These are phyloP conservation scores for Crotalaria pallida DNA, from an alignment of 306 rosid species.

Conservation along the genomic window DNA sequence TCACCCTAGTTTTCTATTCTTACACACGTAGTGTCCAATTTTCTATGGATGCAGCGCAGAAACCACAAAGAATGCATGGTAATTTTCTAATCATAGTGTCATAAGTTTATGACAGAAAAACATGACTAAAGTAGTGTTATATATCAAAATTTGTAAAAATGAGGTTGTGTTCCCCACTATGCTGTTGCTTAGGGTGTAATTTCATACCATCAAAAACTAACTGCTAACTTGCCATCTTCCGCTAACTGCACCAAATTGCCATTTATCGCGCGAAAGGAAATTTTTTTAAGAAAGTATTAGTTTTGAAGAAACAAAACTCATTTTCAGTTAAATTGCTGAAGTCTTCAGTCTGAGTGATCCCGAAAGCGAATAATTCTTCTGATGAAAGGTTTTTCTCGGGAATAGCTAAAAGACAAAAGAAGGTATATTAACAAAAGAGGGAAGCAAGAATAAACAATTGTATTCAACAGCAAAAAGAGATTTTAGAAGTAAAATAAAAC, in stretches of 20 bases:
- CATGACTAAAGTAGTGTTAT: not conserved
- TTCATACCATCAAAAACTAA: not conserved
- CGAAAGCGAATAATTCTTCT: slow-evolving; percentile 56
- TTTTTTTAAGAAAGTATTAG: not conserved
- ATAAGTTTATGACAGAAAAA: slow-evolving; percentile 4
- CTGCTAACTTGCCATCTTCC: not conserved
- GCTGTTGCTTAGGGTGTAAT: not conserved
- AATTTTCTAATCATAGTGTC: not conserved
- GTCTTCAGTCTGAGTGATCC: slow-evolving; percentile 62
- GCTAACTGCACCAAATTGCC: not conserved
- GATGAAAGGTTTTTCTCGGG: slow-evolving; percentile 66
- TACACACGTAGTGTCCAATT: not conserved
- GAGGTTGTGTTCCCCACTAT: not conserved
- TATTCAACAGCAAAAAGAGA: not conserved
- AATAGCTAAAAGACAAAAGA: slow-evolving; percentile 39
- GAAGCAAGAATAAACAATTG: slow-evolving; percentile 5
- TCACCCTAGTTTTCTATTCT: not conserved
- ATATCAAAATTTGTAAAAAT: slow-evolving; percentile 12
- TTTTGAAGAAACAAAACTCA: slow-evolving; percentile 17
- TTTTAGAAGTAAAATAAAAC: not conserved
- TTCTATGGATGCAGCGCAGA: not conserved
- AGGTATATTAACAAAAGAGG: not conserved
- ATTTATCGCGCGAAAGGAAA: slow-evolving; percentile 10
- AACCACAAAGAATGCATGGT: not conserved
- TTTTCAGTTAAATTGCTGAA: slow-evolving; percentile 8